These are phyloP conservation scores for Pseudonitzschia multiseries DNA, from an alignment of 108 stramenopile genomes.

Conservation along the genomic window DNA sequence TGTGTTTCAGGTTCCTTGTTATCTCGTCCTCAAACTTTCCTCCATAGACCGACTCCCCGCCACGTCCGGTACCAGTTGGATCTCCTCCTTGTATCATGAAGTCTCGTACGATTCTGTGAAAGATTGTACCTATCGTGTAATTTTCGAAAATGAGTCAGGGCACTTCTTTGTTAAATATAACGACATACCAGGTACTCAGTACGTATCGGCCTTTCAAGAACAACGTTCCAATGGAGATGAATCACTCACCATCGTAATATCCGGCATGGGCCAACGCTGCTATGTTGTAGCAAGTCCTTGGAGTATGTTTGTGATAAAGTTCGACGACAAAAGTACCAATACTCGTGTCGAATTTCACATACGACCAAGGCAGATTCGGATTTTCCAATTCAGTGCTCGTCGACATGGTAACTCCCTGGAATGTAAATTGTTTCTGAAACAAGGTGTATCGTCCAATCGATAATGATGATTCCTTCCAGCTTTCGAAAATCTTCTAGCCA, in stretches of 20 bases:
- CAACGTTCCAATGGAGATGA: not conserved
- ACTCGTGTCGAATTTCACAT: constrained; percentile 78
- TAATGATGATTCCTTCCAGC: too few relatives aligned
- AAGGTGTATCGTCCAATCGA: too few relatives aligned
- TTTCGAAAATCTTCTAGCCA: too few relatives aligned
- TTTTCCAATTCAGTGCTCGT: constrained; percentile 3
- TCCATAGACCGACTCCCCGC: constrained; percentile 78
- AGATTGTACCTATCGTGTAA: constrained; percentile 52
- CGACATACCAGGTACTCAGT: too few relatives aligned
- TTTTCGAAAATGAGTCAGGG: too few relatives aligned
- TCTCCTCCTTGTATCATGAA: constrained; percentile 98
- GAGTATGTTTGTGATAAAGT: constrained; percentile 77
- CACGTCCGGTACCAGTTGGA: constrained; percentile 91
- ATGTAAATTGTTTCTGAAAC: too few relatives aligned
- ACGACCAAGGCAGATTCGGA: constrained; percentile 55
- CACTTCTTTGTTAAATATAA: too few relatives aligned
- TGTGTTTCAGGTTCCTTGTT: constrained; percentile 79
- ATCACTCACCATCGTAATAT: constrained; percentile 80
- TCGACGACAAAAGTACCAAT: constrained; percentile 78
- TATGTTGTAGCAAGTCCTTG: constrained; percentile 80
- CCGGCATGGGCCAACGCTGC: constrained; percentile 86
- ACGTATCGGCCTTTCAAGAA: not conserved
- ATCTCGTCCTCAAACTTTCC: constrained; percentile 94
- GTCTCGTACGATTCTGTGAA: constrained; percentile 93
- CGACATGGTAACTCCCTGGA: not conserved